Percentiles rank a stretch among this genome's conserved stretches.
These are phyloP conservation scores for Pythium folliculosum DNA, from an alignment of 352 stramenopile genomes.

Conservation along the genomic window DNA sequence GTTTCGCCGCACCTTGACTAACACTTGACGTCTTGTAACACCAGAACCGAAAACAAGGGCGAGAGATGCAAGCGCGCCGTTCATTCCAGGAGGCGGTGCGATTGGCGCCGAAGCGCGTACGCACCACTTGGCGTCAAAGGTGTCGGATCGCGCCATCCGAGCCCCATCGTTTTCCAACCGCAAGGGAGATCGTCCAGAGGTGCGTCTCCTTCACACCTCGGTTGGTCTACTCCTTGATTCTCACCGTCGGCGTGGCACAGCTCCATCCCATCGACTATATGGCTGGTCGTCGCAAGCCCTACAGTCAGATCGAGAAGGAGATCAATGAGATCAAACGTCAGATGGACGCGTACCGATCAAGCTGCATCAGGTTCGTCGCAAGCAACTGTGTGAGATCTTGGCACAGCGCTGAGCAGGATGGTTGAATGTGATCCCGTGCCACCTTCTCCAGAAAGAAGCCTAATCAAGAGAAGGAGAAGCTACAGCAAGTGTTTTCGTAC, in stretches of 20 bases:
- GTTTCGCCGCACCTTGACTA: neutral
- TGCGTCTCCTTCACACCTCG: slow-evolving; percentile 9
- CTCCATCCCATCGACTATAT: slow-evolving; percentile 66
- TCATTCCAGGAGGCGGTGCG: slow-evolving; percentile 63
- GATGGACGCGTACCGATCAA: slow-evolving; percentile 63
- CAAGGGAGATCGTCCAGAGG: slow-evolving; percentile 36
- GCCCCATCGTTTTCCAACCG: slow-evolving; percentile 39
- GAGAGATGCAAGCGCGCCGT: slow-evolving; percentile 42
- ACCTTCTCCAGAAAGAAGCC: slow-evolving; percentile 34
- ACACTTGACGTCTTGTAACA: neutral
- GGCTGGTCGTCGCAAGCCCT: slow-evolving; percentile 52
- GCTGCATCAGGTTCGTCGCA: slow-evolving; percentile 46
- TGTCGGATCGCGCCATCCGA: slow-evolving; percentile 66
- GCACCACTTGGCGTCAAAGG: slow-evolving; percentile 45
- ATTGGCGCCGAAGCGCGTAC: slow-evolving; percentile 48
- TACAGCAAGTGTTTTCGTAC: slow-evolving; percentile 81
- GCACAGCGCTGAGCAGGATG: neutral
- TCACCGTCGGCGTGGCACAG: slow-evolving; percentile 18
- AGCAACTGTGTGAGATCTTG: neutral
- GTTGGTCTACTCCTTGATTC: neutral
- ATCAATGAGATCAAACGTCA: slow-evolving; percentile 68
- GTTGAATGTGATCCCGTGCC: neutral
- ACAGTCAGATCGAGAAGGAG: slow-evolving; percentile 79
- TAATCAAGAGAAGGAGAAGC: slow-evolving; percentile 83
- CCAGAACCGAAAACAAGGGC: slow-evolving; percentile 58